Evolutionary conservation across 768 basidiomycete species (phyloP).

Genomic region (Collybia sp.): DNA sequence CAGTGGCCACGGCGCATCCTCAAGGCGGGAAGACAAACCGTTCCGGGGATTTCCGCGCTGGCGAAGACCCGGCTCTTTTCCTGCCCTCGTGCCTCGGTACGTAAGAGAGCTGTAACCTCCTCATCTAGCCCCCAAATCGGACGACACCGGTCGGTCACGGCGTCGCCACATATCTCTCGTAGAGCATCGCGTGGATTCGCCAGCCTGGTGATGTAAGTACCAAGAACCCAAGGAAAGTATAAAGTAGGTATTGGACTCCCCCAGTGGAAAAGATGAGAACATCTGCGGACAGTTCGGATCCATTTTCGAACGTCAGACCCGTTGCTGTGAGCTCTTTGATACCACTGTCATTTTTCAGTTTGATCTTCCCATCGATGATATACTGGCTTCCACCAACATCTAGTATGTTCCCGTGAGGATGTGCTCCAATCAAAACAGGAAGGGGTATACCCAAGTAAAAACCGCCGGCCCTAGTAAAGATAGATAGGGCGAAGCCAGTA

Average conservation of each 20-base stretch:
- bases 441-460: conserved; percentile 30
- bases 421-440: not conserved
- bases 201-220: conserved; percentile 21
- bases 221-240: not conserved
- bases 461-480: conserved; percentile 27
- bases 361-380: too few species aligned
- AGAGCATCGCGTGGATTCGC: conserved; percentile 31
- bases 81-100: too few species aligned
- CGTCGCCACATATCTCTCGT: conserved; percentile 33
- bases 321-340: conserved; percentile 29
- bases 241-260: conserved; percentile 12
- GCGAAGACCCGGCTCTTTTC: too few species aligned
- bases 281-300: conserved; percentile 32
- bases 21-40: too few species aligned
- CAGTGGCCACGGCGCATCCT: too few species aligned
- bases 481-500: conserved; percentile 27
- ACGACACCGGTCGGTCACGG: conserved; percentile 33
- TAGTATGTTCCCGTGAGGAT: conserved; percentile 7
- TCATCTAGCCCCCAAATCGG: conserved; percentile 48
- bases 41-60: too few species aligned
- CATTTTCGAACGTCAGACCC: conserved; percentile 12
- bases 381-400: too few species aligned
- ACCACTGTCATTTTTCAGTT: conserved; percentile 47
- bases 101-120: too few species aligned
- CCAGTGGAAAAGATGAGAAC: conserved; percentile 47